These are phyloP conservation scores for Backusella luteola DNA, from an alignment of 192 early-diverging fungal genomes.

Conservation along the genomic window DNA sequence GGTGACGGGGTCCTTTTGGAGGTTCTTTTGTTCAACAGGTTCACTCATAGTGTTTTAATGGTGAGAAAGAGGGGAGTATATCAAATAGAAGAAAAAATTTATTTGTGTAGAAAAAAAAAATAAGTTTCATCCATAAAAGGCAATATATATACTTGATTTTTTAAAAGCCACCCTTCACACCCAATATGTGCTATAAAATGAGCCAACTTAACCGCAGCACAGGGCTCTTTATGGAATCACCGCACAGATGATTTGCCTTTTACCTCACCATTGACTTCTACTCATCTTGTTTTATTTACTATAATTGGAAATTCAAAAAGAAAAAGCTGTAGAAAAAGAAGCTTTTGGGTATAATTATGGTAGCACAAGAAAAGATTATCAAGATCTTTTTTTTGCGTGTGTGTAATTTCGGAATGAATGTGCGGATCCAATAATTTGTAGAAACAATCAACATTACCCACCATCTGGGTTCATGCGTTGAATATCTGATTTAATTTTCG, in stretches of 20 bases:
- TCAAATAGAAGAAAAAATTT: neutral
- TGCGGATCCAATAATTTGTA: too few relatives aligned
- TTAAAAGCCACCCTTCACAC: neutral
- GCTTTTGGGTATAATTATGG: neutral
- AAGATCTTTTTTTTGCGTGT: neutral
- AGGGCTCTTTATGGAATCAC: too few relatives aligned
- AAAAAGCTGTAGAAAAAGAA: neutral
- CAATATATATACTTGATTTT: neutral
- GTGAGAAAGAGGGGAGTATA: neutral
- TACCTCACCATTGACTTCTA: neutral
- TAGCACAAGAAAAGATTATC: neutral
- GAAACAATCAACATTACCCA: too few relatives aligned
- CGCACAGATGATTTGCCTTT: neutral
- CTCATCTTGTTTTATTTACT: neutral
- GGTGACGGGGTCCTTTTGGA: conserved; percentile 77
- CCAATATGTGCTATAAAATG: neutral
- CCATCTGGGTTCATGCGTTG: too few relatives aligned
- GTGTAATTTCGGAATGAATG: too few relatives aligned
- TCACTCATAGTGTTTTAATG: conserved; percentile 1
- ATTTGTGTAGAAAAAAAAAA: neutral
- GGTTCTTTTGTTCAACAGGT: conserved; percentile 41
- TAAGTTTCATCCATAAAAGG: neutral
- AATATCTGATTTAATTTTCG: too few relatives aligned
- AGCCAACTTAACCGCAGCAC: neutral
- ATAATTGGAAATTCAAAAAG: neutral